A percentile compares a stretch with the other conserved stretches of the same genome.
Conservation (phyloP, 441 rosid genomes). For the Gossypium laxum region DNA sequence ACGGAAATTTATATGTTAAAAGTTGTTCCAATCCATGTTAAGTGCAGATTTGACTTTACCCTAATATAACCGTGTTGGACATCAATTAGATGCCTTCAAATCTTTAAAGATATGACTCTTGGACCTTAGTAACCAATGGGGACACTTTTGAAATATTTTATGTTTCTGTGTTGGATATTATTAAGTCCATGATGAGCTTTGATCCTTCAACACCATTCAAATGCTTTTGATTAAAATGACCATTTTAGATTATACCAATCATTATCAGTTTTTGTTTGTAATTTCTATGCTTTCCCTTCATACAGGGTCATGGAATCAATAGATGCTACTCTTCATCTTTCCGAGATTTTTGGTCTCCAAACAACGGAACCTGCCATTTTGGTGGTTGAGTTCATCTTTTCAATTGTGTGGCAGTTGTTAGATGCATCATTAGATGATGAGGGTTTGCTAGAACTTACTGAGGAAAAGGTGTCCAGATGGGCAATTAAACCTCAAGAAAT, state of each 20-base stretch:
- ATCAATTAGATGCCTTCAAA: too few relatives aligned
- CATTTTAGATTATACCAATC: background rate
- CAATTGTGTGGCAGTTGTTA: constrained; percentile 45
- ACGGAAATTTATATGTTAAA: too few relatives aligned
- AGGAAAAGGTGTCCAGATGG: constrained; percentile 47
- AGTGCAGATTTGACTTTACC: too few relatives aligned
- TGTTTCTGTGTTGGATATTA: background rate
- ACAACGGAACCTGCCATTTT: constrained; percentile 43
- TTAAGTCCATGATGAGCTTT: background rate
- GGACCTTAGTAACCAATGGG: background rate
- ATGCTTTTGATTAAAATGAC: background rate
- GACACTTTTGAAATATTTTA: background rate
- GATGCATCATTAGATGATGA: constrained; percentile 61
- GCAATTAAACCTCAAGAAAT: constrained; percentile 35
- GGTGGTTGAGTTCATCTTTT: constrained; percentile 43
- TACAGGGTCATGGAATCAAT: constrained; percentile 52
- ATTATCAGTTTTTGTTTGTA: constrained; percentile 1
- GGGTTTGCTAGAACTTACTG: constrained; percentile 46
- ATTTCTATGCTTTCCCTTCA: constrained; percentile 15
- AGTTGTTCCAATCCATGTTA: too few relatives aligned
- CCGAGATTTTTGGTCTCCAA: constrained; percentile 38
- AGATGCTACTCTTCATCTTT: constrained; percentile 46
- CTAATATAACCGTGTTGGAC: too few relatives aligned
- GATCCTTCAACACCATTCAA: background rate
- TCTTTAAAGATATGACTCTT: too few relatives aligned